A percentile compares a stretch with the other conserved stretches of the same genome.
phyloP scores from a whole-genome alignment of 495 filamentous ascomycete species.

The Corynascus novoguineensis region DNA sequence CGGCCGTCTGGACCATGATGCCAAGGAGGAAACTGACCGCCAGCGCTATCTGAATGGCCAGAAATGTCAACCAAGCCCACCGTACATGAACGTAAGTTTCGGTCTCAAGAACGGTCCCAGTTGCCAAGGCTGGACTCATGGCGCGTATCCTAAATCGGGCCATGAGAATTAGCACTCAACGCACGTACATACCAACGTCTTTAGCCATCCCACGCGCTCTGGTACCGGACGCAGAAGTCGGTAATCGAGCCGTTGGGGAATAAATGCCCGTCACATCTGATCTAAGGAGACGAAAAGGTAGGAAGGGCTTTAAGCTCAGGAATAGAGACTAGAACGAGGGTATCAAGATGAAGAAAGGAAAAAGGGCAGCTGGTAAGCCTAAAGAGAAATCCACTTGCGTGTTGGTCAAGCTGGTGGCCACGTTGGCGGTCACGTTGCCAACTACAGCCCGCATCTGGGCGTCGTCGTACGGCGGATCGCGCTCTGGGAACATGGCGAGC shows the following conservation, averaged over 20 bases:
- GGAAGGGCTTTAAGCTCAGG: no score
- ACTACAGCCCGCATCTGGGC: conserved; percentile 10
- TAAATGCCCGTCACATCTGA: no score
- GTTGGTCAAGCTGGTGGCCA: conserved; percentile 27
- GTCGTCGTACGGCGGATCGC: not conserved
- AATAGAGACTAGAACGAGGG: not conserved
- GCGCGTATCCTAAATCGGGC: conserved; percentile 18
- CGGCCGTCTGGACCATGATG: conserved; percentile 28
- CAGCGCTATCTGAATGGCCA: conserved; percentile 19
- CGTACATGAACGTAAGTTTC: conserved; percentile 23
- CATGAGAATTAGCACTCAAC: not conserved
- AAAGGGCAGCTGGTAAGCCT: not conserved
- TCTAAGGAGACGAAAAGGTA: no score
- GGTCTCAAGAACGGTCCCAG: conserved; percentile 11
- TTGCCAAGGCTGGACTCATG: conserved; percentile 4
- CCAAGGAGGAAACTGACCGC: conserved; percentile 18
- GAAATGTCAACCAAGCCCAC: conserved; percentile 25
- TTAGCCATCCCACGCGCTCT: not conserved
- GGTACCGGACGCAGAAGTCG: not conserved
- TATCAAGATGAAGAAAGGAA: not conserved
- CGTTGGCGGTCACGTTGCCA: conserved; percentile 20
- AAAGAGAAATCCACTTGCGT: conserved; percentile 17
- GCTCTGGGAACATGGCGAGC: conserved; percentile 16
- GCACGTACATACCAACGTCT: not conserved
- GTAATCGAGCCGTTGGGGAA: no score